A percentile compares a stretch with the other conserved stretches of the same genome.
These are phyloP conservation scores for Pisolithus orientalis DNA, from an alignment of 768 basidiomycete species.

Conservation along the genomic window DNA sequence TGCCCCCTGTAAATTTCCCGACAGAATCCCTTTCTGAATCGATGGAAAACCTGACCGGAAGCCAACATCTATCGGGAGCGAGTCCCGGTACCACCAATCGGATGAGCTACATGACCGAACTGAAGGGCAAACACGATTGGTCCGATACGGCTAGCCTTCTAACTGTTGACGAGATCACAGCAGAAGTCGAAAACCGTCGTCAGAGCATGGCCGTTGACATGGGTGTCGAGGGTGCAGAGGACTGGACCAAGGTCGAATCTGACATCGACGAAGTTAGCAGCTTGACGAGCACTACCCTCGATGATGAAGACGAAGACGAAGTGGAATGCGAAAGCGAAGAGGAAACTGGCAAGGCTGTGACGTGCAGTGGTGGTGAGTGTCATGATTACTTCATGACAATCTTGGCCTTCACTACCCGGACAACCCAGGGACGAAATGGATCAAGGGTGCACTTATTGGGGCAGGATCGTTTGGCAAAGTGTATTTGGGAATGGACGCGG, in stretches of 20 bases:
- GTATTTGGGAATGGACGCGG: slow-evolving; percentile 92
- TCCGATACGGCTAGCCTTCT: slow-evolving; percentile 88
- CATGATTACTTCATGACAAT: neutral
- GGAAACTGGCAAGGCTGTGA: slow-evolving; percentile 47
- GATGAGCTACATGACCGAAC: slow-evolving; percentile 75
- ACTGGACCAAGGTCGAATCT: slow-evolving; percentile 68
- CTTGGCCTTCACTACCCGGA: slow-evolving; percentile 3
- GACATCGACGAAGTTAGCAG: slow-evolving; percentile 43
- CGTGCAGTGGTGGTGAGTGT: slow-evolving; percentile 41
- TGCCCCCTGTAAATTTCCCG: slow-evolving; percentile 76
- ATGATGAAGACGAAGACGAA: slow-evolving; percentile 43
- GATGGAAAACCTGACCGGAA: slow-evolving; percentile 48
- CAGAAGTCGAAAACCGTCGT: slow-evolving; percentile 73
- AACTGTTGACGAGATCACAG: slow-evolving; percentile 97
- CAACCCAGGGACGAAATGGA: slow-evolving; percentile 80
- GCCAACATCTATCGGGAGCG: slow-evolving; percentile 32
- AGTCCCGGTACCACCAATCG: slow-evolving; percentile 52
- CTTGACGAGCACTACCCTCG: slow-evolving; percentile 38
- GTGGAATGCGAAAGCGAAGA: slow-evolving; percentile 39
- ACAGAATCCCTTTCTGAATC: slow-evolving; percentile 79
- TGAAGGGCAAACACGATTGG: slow-evolving; percentile 74
- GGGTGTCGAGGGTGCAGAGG: slow-evolving; percentile 50
- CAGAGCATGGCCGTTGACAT: slow-evolving; percentile 43
- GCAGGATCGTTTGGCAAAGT: slow-evolving; percentile 94
- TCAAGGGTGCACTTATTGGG: slow-evolving; percentile 92